Base-by-base conservation (phyloP, 1,284 basidiomycete genomes). In the Neolentinus lepideus region DNA sequence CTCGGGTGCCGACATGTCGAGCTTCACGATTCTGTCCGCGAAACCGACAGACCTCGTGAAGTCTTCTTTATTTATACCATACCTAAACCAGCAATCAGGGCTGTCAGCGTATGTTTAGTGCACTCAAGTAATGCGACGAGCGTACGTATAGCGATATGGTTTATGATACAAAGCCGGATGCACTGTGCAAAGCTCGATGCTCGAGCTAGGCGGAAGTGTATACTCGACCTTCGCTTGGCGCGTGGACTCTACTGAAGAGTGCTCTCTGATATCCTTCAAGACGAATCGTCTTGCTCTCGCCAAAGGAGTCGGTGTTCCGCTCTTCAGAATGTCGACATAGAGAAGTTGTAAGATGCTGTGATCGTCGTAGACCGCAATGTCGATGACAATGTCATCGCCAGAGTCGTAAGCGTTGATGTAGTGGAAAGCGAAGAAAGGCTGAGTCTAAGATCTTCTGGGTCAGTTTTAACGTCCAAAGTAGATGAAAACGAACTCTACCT, bases 341-440 rank as follows among this genome's bases (percentile, higher is more conserved):
- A 66, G 38, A 57, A 64, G 24, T 61, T 67, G 21, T 62, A 73
- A 66, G 62, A 66, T 56, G 4, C 57, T 56, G 25, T 68, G 60
- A 46, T 73, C 66, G 21, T 67, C 56, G 60, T 72, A 74, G 21
- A 65, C 63, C 2, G 69, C 63, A 38, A 74, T 62, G 56, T 74
- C 72, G 14, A 72, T 66, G 38, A 73, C 43, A 54, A 74, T 61
- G 58, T 71, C 69, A 38, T 61, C 60, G 2, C 58, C 58, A 27
- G 66, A 57, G 46, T 72, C 64, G 62, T 65, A 74, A 1, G 72
- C 68, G 25, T 73, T 74, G 57, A 73, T 9, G 14, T 62, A 58
- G 54, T 73, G 71, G 63, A 73, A 73, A 53, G 60, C 66, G 59
- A 72, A 73, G 62, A 73, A 73, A 0, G 71, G 65, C 27, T 67